Base-by-base conservation (phyloP, 805 yeast species). In the Millerozyma acaciae region DNA sequence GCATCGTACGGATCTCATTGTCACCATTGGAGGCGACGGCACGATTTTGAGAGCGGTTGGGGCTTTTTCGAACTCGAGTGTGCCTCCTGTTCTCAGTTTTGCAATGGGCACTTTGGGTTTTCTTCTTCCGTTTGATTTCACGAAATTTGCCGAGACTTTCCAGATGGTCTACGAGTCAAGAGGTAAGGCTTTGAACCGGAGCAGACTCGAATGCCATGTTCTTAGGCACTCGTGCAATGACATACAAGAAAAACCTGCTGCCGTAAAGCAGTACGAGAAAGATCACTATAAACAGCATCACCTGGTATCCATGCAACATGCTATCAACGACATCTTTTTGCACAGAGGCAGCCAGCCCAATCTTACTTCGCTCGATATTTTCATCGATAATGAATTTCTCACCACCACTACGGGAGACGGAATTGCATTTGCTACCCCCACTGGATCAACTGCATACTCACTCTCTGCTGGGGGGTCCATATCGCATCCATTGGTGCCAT, bases 11-110 rank as follows among this genome's bases (percentile, higher is more conserved):
- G 97, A 89, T 51, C 56, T 89, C 26, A 62, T 89, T 23, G 88
- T 89, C 6, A 84, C 96, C 0, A 58, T 89, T 24, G 97, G 97
- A n/a, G 97, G 97, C 13, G 97, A 89, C 57, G 97, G 97, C 4
- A 89, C 97, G 0, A 86, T 87, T 35, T 57, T 89, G 27, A 73
- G 89, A 34, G 95, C 90, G 0, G 90, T 87, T 0, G 78, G 93
- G 4, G 64, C 78, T 47, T 89, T 89, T 51, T 77, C 81, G 34
- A 76, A 78, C 49, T 68, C 68, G 7, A 67, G 75, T 30, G 93
- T 86, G 3, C 97, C 97, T 1, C 97, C 97, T 0, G 85, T 89
- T 0, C 60, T 89, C 32, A 78, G 94, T 17, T 88, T 86, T 52
- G 85, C 96, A 0, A 61, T 89, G 61, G 97, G 97, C 0, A 88